Evolutionary conservation across 331 rosid genomes (phyloP).

Genomic region (Malus hybrid): DNA sequence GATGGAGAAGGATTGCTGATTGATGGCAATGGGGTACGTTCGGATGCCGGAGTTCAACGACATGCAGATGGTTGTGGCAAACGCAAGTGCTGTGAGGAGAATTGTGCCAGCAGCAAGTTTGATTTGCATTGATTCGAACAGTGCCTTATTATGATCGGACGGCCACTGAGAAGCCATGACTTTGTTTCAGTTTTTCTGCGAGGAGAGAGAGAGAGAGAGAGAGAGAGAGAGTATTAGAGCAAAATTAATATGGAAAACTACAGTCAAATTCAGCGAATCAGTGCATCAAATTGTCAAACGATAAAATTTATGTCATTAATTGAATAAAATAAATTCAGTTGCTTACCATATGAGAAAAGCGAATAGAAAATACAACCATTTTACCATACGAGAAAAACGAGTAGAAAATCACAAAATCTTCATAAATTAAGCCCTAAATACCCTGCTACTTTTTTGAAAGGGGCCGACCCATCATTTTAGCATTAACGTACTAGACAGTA

Average conservation of each 20-base stretch:
- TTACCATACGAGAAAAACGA: too few species aligned
- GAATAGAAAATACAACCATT: too few species aligned
- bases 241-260: background rate
- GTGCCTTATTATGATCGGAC: background rate
- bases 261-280: background rate
- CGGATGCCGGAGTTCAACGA: background rate
- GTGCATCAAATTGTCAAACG: background rate
- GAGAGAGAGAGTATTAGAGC: background rate
- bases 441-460: too few species aligned
- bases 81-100: background rate
- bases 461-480: too few species aligned
- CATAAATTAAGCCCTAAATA: too few species aligned
- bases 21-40: background rate
- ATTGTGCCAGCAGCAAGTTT: background rate
- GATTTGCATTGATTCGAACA: background rate
- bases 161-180: background rate
- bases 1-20: background rate
- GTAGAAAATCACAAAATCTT: too few species aligned
- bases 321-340: background rate
- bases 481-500: too few species aligned
- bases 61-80: background rate
- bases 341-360: too few species aligned
- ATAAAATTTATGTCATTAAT: background rate
- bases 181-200: background rate
- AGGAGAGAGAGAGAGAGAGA: too few species aligned